Percentiles rank a stretch among this genome's conserved stretches.
These are phyloP conservation scores for Coniella vitis DNA, from an alignment of 2,329 filamentous ascomycete genomes.

Conservation along the genomic window DNA sequence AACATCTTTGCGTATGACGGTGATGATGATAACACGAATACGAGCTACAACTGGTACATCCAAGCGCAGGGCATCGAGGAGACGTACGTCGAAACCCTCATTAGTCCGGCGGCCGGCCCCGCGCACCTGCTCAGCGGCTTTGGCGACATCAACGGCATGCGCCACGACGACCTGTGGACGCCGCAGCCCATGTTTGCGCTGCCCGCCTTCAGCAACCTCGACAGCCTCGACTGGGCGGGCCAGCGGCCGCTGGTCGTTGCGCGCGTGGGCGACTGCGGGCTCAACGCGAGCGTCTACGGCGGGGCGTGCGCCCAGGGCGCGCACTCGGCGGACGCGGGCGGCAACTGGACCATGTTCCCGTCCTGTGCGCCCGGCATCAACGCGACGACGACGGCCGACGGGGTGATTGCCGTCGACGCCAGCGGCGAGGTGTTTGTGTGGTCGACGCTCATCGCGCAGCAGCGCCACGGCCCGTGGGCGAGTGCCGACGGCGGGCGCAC, in stretches of 20 bases:
- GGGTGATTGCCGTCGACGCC: constrained; percentile 2
- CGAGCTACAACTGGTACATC: not conserved
- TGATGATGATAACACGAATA: not conserved
- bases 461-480: not conserved
- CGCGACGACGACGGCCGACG: not conserved
- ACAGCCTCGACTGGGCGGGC: constrained; percentile 8
- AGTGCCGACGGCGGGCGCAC: not conserved
- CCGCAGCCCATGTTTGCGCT: constrained; percentile 8
- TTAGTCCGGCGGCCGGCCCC: constrained; percentile 1
- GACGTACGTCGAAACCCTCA: constrained; percentile 4
- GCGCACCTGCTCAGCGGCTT: constrained; percentile 4
- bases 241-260: constrained; percentile 2
- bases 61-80: constrained; percentile 9
- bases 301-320: constrained; percentile 3
- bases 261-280: constrained; percentile 5
- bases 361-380: constrained; percentile 3
- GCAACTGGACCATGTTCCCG: constrained; percentile 7
- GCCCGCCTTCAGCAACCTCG: constrained; percentile 7
- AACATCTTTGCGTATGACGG: not conserved
- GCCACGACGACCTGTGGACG: constrained; percentile 1
- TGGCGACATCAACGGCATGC: constrained; percentile 9
- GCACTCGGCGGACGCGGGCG: constrained; percentile 1
- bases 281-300: not conserved
- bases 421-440: constrained; percentile 1
- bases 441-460: not conserved